phyloP scores from a whole-genome alignment of 1,284 basidiomycete genomes.

The Heterobasidion parviporum region DNA sequence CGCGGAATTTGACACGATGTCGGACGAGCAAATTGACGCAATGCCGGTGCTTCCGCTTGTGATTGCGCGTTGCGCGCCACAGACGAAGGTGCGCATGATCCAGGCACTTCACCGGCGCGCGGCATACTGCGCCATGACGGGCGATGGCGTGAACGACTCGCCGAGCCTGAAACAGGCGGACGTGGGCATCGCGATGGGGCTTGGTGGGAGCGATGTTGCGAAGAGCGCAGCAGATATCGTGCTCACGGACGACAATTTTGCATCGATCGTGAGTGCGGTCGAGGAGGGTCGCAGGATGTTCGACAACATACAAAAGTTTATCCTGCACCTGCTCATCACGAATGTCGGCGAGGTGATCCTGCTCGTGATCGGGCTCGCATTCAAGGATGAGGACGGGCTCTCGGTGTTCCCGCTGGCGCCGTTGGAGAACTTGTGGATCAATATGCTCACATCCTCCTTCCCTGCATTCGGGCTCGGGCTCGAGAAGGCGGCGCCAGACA shows the following conservation, averaged over 20 bases:
- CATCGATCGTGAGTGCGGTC: background rate
- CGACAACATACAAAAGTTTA: background rate
- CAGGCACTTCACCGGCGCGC: background rate
- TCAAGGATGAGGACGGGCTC: no score
- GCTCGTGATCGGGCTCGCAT: no score
- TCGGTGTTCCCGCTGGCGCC: no score
- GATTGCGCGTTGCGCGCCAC: background rate
- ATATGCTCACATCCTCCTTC: no score
- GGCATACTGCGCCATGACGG: slow-evolving; percentile 35
- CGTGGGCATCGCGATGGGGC: slow-evolving; percentile 47
- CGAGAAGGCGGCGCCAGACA: background rate
- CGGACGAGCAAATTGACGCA: no score
- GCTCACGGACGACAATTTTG: background rate
- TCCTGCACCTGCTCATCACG: background rate
- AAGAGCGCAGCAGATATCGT: slow-evolving; percentile 17
- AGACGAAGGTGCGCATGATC: background rate
- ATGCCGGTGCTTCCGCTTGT: background rate
- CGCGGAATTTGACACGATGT: background rate
- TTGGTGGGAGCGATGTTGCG: slow-evolving; percentile 37
- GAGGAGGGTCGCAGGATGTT: background rate
- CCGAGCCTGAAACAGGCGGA: slow-evolving; percentile 51
- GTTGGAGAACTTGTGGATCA: no score
- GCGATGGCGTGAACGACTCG: slow-evolving; percentile 52
- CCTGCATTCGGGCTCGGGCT: no score
- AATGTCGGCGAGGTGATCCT: no score